Evolutionary conservation across 176 grass and related monocot species (phyloP).

Genomic region (Aegilops tauschii): DNA sequence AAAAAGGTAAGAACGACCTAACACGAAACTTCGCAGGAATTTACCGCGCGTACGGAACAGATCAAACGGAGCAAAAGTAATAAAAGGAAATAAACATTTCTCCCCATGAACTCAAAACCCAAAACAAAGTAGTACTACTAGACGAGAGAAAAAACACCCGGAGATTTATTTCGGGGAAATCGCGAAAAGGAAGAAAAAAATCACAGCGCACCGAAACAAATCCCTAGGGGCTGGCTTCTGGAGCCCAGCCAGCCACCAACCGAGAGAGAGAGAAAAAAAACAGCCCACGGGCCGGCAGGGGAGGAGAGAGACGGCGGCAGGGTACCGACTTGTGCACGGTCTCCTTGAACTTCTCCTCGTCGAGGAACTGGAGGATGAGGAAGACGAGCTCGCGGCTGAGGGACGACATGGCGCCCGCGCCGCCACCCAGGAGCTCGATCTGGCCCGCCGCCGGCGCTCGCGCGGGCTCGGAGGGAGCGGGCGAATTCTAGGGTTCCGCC

Average conservation of each 20-base stretch:
- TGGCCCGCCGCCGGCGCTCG: not conserved
- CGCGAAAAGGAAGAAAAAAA: not conserved
- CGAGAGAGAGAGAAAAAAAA: not conserved
- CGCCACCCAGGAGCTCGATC: slow-evolving; percentile 36
- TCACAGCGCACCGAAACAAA: slow-evolving; percentile 21
- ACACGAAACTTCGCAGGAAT: not conserved
- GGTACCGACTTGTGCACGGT: slow-evolving; percentile 82
- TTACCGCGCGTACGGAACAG: not conserved
- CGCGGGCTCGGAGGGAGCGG: not conserved
- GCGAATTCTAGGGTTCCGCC: slow-evolving; percentile 77
- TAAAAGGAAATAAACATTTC: not conserved
- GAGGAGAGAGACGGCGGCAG: not conserved
- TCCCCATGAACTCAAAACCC: not conserved
- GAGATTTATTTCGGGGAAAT: not conserved
- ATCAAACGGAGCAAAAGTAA: slow-evolving; percentile 14
- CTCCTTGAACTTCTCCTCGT: slow-evolving; percentile 99
- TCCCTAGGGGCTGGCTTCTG: not conserved
- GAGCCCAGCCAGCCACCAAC: slow-evolving; percentile 32
- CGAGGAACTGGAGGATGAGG: slow-evolving; percentile 98
- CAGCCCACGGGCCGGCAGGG: slow-evolving; percentile 12
- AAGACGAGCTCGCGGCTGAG: slow-evolving; percentile 98
- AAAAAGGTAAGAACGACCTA: not conserved
- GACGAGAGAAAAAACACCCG: not conserved
- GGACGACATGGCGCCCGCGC: slow-evolving; percentile 65
- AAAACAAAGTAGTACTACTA: slow-evolving; percentile 1